Evolutionary conservation across 345 rosid genomes (phyloP), one percentile per base, ranked within the genome.

Genomic region (Eucalyptus pauciflora): DNA sequence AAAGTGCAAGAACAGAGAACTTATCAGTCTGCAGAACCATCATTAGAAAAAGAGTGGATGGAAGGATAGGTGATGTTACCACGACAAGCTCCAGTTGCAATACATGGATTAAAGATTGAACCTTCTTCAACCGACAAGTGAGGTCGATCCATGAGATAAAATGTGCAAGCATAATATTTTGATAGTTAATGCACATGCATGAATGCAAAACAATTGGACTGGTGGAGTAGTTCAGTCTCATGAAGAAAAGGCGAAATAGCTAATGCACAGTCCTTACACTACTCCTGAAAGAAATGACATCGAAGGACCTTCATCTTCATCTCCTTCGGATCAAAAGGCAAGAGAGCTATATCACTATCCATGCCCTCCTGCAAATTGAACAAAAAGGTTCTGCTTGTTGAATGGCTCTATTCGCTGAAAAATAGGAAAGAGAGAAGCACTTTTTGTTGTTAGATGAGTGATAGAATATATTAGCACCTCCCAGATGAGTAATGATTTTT

Each of bases 231-330:
- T n/a, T 81, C 56, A 50, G 29, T 62, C 49, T 25, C 5, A 89
- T n/a, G 67, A 51, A 88, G 29, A 54, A 86, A 43, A 43, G 52
- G 50, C 88, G 7, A 88, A 51, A 64, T 52, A 80, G 86, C 58
- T 71, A 87, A 87, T 45, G 45, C 49, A 67, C 37, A 29, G 58
- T 29, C 37, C 92, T 87, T 92, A 96, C 99, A 92, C 93, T 90
- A 94, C 92, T 92, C 97, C 99, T 86, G 96, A 94, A 83, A 94
- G 93, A 89, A 97, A 97, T 20, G 98, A 89, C 99, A 96, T 52
- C 92, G 94, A 86, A 95, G 98, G 93, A 96, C 94, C 94, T 94
- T 96, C 98, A 96, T 96, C 92, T 95, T 96, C 97, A 96, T 97
- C 45, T 90, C 92, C 88, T 93, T 88, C 33, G 97, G 96, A 90